Conservation (phyloP, 179 eudicot genomes). For the Beta corolliflora region DNA sequence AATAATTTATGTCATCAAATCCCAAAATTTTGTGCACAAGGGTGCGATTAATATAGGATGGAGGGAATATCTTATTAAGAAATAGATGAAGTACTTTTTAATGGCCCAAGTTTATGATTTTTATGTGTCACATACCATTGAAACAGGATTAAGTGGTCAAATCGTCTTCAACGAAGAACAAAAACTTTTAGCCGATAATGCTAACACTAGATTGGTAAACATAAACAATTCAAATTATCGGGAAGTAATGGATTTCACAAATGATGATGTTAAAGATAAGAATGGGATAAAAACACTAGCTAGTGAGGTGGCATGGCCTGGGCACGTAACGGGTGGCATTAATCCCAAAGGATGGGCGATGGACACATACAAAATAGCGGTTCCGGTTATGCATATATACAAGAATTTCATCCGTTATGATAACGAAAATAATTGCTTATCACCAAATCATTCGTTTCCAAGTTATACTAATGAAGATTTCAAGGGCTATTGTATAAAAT, state of each 20-base stretch:
- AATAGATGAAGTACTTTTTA: too few species aligned
- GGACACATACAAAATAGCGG: constrained; percentile 37
- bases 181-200: not conserved
- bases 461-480: constrained; percentile 1
- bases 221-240: constrained; percentile 32
- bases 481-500: constrained; percentile 32
- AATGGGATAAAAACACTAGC: not conserved
- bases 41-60: too few species aligned
- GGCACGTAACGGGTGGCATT: constrained; percentile 15
- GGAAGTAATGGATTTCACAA: constrained; percentile 30
- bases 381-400: constrained; percentile 26
- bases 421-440: not conserved
- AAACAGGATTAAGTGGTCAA: constrained; percentile 38
- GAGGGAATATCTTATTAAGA: too few species aligned
- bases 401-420: constrained; percentile 25
- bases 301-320: constrained; percentile 38
- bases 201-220: constrained; percentile 31
- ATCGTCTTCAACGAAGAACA: constrained; percentile 32
- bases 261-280: constrained; percentile 8
- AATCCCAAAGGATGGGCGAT: constrained; percentile 41
- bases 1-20: too few species aligned
- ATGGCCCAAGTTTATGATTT: not conserved
- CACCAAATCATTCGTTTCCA: not conserved
- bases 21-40: too few species aligned
- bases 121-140: not conserved